phyloP scores from a whole-genome alignment of 129 eudicot species.

The Cynara cardunculus region DNA sequence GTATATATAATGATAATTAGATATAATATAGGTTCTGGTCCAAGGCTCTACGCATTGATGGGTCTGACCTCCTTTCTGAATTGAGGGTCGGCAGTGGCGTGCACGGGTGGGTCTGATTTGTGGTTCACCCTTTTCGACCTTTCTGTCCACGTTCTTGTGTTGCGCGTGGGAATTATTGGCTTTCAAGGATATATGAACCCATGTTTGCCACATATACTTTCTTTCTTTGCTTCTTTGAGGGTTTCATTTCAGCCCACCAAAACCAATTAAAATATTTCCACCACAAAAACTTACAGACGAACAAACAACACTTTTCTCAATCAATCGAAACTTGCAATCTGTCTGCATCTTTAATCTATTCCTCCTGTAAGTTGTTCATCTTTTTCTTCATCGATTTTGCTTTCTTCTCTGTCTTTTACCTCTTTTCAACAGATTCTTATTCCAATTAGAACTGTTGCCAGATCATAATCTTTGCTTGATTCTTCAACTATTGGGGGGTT shows the following conservation, averaged over 20 bases:
- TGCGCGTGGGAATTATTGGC: conserved; percentile 23
- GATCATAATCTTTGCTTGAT: conserved; percentile 15
- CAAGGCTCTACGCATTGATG: not conserved
- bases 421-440: not conserved
- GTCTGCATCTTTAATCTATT: conserved; percentile 10
- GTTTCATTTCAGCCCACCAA: conserved; percentile 26
- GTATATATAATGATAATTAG: too few relatives aligned
- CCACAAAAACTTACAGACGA: conserved; percentile 10
- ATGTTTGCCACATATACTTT: conserved; percentile 19
- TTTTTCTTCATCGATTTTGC: not conserved
- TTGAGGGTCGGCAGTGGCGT: conserved; percentile 2
- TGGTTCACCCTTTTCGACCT: not conserved
- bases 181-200: conserved; percentile 2
- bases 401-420: not conserved
- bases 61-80: not conserved
- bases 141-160: conserved; percentile 22
- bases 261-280: not conserved
- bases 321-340: conserved; percentile 19
- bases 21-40: too few relatives aligned
- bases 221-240: not conserved
- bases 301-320: not conserved
- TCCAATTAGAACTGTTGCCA: conserved; percentile 1
- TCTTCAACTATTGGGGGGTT: conserved; percentile 2
- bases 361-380: conserved; percentile 14
- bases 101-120: conserved; percentile 17